Evolutionary conservation across 495 filamentous ascomycete genomes (phyloP).

Genomic region (Aspergillus incahuasiensis): DNA sequence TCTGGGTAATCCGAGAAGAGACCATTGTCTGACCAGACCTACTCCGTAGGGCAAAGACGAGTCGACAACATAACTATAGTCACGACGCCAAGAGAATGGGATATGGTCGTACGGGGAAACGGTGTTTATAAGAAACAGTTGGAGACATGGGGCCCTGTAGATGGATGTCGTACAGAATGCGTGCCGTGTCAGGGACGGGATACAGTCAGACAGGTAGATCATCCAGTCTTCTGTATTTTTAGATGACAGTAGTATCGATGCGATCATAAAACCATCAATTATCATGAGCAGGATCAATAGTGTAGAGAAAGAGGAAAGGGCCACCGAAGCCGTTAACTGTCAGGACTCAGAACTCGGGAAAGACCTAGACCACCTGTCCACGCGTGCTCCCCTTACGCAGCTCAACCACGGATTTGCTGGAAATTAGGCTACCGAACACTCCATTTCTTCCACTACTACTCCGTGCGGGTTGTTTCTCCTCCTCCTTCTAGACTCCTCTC

Average conservation of each 20-base stretch:
- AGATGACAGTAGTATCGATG: neutral
- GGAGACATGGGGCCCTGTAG: neutral
- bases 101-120: neutral
- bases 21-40: neutral
- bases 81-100: neutral
- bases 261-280: neutral
- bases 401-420: too few relatives aligned
- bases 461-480: too few relatives aligned
- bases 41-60: neutral
- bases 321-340: conserved; percentile 13
- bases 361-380: too few relatives aligned
- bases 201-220: neutral
- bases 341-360: neutral
- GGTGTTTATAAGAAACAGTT: neutral
- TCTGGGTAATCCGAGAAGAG: too few relatives aligned
- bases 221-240: neutral
- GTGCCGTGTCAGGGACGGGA: conserved; percentile 1
- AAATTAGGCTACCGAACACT: too few relatives aligned
- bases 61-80: neutral
- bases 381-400: too few relatives aligned
- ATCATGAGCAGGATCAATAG: neutral
- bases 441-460: too few relatives aligned
- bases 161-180: neutral
- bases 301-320: conserved; percentile 3
- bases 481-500: too few relatives aligned